Conservation (phyloP, 1,139 yeast genomes). For the Lodderomyces pseudojiufengensis region DNA sequence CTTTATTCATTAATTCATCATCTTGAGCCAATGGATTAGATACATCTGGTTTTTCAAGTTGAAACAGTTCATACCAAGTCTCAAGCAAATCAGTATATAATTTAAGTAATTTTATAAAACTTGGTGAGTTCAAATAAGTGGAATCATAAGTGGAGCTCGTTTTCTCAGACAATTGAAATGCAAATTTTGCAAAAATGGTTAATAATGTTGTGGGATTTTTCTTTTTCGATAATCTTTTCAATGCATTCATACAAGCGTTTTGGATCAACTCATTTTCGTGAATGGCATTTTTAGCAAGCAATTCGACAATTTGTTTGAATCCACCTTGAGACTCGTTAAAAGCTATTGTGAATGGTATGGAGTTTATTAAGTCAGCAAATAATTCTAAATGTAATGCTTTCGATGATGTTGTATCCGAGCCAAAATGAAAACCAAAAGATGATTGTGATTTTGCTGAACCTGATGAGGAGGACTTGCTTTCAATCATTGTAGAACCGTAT, state of each 20-base stretch:
- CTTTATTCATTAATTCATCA: constrained; percentile 39
- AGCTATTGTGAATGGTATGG: constrained; percentile 65
- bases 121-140: constrained; percentile 51
- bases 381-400: constrained; percentile 51
- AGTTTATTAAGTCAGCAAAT: constrained; percentile 66
- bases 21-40: constrained; percentile 31
- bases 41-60: constrained; percentile 16
- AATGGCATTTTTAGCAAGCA: constrained; percentile 70
- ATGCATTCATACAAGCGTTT: constrained; percentile 57
- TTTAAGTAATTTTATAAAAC: constrained; percentile 57
- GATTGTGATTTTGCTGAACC: constrained; percentile 11
- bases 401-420: constrained; percentile 30
- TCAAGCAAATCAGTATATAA: constrained; percentile 75
- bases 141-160: constrained; percentile 44
- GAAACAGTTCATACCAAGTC: constrained; percentile 74
- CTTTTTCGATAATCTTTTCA: constrained; percentile 62
- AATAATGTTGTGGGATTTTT: constrained; percentile 71
- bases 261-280: constrained; percentile 64
- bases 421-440: constrained; percentile 51
- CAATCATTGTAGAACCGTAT: constrained; percentile 40
- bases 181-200: constrained; percentile 71
- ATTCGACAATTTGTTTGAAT: constrained; percentile 64
- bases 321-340: constrained; percentile 24
- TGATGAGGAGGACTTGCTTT: no score
- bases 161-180: constrained; percentile 77